Evolutionary conservation across 2,329 filamentous ascomycete species (phyloP), one percentile per base, ranked within the genome.

Genomic region (Neoscytalidium dimidiatum): DNA sequence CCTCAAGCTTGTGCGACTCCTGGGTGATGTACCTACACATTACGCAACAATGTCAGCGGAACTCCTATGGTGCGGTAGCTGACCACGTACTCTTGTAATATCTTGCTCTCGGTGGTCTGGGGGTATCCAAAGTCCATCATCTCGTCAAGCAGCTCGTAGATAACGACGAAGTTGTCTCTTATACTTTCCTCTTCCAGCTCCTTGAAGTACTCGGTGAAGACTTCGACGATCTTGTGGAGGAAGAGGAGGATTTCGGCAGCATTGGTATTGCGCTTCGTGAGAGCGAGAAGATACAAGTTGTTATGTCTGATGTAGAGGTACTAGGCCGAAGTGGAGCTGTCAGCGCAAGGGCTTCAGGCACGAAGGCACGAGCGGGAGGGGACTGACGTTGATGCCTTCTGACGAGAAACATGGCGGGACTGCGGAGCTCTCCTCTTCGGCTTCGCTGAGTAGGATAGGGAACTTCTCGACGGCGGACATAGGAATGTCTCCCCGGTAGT

Each of bases 51-150:
- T 26, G 51, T 64, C 19, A 64, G 62, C 41, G 26, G 13, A 7
- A 29, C 26, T 13, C 19, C 14, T n/a, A 19, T n/a, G 13, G n/a
- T 21, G n/a, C 17, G 31, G 13, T 21, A 14, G 51, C 62, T 26
- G 46, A 44, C 41, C 61, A 64, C 79, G 72, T 81, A 88, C 83
- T 99, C 95, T 80, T 99, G 95, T 67, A 99, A 83, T 77, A 99
- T 99, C 86, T 99, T 99, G 78, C 88, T 92, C 80, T 99, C 95
- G 70, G 95, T 99, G 9, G 95, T 99, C 79, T 99, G 95, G 5
- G 95, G 95, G 78, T 99, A 97, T 68, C 95, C 95, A 84, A 99
- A 99, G 81, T 99, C 95, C 95, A 99, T 99, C 95, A 99, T 99
- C 83, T 99, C 95, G 76, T 99, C 95, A 68, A 99, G 87, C 67